Conservation (phyloP, 75 land plant species). For the Selaginella tamariscina region DNA sequence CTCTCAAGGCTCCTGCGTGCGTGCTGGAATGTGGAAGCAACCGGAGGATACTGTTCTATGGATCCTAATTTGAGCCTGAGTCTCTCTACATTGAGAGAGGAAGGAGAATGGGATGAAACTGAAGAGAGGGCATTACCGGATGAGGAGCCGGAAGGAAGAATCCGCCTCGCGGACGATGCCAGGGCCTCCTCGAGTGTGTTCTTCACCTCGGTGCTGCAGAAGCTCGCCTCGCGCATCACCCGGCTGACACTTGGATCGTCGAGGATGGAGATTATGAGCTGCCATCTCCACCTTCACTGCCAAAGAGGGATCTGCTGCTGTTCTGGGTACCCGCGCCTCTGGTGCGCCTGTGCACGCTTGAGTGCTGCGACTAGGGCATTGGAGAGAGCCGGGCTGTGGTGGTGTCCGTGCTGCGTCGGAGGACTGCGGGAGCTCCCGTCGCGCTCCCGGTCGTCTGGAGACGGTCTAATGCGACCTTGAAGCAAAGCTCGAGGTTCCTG, state of each 20-base stretch:
- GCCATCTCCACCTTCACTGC: slow-evolving; percentile 12
- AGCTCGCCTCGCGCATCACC: slow-evolving; percentile 8
- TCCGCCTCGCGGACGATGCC: not conserved
- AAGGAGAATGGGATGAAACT: not conserved
- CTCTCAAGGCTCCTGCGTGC: not conserved
- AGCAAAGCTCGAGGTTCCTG: not conserved
- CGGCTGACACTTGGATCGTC: slow-evolving; percentile 9
- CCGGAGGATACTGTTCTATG: not conserved
- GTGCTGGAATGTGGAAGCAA: not conserved
- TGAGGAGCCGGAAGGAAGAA: not conserved
- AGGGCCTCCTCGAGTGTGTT: slow-evolving; percentile 7
- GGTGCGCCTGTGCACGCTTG: slow-evolving; percentile 9
- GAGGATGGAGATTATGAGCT: slow-evolving; percentile 9
- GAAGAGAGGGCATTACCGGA: not conserved
- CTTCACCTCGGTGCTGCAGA: slow-evolving; percentile 6
- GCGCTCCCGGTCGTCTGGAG: not conserved
- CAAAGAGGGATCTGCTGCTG: slow-evolving; percentile 12
- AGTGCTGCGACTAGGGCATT: slow-evolving; percentile 10
- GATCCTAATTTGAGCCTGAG: slow-evolving; percentile 1
- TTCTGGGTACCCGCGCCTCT: not conserved
- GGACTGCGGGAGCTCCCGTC: not conserved
- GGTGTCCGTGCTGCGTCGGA: not conserved
- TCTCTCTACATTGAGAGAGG: not conserved
- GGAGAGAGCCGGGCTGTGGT: not conserved
- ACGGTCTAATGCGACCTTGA: slow-evolving; percentile 8